Base-by-base conservation (phyloP, 1,139 yeast species). In the Debaryomyces singareniensis region DNA sequence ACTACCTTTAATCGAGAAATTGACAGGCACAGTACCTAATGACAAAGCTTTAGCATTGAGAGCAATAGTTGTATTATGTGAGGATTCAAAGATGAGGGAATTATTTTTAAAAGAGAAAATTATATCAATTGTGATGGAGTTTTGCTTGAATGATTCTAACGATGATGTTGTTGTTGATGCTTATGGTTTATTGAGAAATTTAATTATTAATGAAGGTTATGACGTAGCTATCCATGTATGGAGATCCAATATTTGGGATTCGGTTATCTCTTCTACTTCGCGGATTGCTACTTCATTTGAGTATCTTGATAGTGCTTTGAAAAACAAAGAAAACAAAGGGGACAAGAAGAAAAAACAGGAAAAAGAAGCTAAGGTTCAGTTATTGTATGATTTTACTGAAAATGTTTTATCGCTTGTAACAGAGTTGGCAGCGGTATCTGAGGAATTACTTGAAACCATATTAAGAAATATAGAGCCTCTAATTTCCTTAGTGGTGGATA, bases 201-300 rank as follows among this genome's bases (percentile, higher is more conserved):
- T 89, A 32, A 79, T 81, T 3, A 66, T 85, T 30, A 95, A 86
- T 49, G 95, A 86, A 56, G 97, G 96, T n/a, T 78, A 85, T 44
- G 95, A 85, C 39, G 71, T 85, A 16, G 75, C 87, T 23, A 71
- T 74, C 18, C 75, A 73, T 51, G 54, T 83, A 34, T 82, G 94
- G 84, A 72, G 96, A 51, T 76, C 78, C 16, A 77, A 82, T 36
- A 74, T 91, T 29, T 78, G 95, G 80, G 62, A 71, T 0, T 56
- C 72, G 13, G 62, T 87, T 23, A 71, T 68, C 29, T 40, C 49
- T 11, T 71, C 78, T 2, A 54, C 81, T 27, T 49, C 49, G 1
- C 78, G 78, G 40, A 66, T 77, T 20, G 49, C 61, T 26, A 51
- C 50, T 1, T 72, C 84, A 0, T 61, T 78, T 32, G 52, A 60